Conservation (phyloP, 164 flowering plant genomes). For the Amborella trichopoda region DNA sequence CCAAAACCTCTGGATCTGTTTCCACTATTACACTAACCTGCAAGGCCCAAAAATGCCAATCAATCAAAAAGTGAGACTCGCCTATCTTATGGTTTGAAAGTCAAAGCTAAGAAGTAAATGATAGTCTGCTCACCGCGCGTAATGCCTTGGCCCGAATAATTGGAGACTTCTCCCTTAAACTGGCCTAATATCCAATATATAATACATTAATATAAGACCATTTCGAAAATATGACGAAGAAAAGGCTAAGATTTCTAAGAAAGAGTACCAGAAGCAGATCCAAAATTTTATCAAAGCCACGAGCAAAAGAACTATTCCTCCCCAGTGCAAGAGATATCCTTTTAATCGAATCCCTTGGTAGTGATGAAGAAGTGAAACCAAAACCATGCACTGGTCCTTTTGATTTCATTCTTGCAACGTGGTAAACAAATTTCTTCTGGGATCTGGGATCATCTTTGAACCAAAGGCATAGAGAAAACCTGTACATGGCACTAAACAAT, state of each 20-base stretch:
- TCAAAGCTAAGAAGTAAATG: conserved; percentile 2
- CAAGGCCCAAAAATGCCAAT: conserved; percentile 1
- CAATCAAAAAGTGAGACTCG: neutral
- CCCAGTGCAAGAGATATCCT: conserved; percentile 73
- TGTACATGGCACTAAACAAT: conserved; percentile 25
- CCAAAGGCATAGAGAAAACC: conserved; percentile 95
- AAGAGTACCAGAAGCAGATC: conserved; percentile 65
- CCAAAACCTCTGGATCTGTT: conserved; percentile 91
- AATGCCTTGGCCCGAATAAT: conserved; percentile 86
- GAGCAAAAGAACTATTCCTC: conserved; percentile 69
- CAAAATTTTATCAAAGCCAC: conserved; percentile 96
- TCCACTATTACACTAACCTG: conserved; percentile 97
- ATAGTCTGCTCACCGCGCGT: conserved; percentile 53
- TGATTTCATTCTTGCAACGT: conserved; percentile 60
- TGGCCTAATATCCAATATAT: conserved; percentile 35
- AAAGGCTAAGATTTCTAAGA: conserved; percentile 5
- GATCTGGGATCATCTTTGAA: conserved; percentile 82
- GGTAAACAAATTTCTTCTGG: conserved; percentile 43
- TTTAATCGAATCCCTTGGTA: conserved; percentile 65
- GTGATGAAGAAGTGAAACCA: conserved; percentile 30
- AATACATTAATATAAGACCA: neutral
- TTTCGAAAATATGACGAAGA: neutral
- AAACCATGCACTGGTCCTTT: conserved; percentile 58
- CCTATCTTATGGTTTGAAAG: neutral
- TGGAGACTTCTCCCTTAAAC: conserved; percentile 85